Evolutionary conservation across 257 asterid species (phyloP), one percentile per base, ranked within the genome.

Genomic region (Solanum raphanifolium): DNA sequence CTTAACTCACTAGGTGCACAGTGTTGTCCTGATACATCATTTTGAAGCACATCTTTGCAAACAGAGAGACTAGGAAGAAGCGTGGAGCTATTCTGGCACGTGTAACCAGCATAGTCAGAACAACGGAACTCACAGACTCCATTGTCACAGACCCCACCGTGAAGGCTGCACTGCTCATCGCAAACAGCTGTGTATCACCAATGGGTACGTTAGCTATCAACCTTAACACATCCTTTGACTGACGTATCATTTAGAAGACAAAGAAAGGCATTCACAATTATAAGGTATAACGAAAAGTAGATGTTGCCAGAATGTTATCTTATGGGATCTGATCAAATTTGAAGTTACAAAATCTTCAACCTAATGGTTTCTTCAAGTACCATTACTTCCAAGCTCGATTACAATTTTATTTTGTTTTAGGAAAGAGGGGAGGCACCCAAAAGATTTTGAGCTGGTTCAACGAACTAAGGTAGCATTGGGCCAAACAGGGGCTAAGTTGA

Each of bases 91-190:
- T 98, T 98, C 92, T 95, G 99, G 93, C 99, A 98, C 12, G 97
- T 96, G 92, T 98, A 98, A 88, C 99, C 99, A 12, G 99, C 99
- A 72, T 98, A 98, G 75, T 98, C 99, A 1, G 99, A 96, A 91
- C 99, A 98, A 3, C 99, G 98, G 83, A 98, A 98, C 93, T 98
- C 99, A 82, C 99, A 98, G 9, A 93, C 94, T 39, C 99, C 99
- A 29, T 98, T 93, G 90, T 98, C 98, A 88, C 99, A 98, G 13
- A 98, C 99, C 83, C 99, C 99, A 68, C 99, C 99, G 12, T 98
- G 99, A 48, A 96, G 98, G 89, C 99, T 98, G 91, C 99, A 98
- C 84, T 98, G 99, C 81, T 98, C 99, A 46, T 98, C 98, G 38
- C 99, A 98, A 38, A 94, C 86, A 86, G 96, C 99, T 98, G 98